Base-by-base conservation (phyloP, 345 rosid genomes). In the Boechera divaricarpa region DNA sequence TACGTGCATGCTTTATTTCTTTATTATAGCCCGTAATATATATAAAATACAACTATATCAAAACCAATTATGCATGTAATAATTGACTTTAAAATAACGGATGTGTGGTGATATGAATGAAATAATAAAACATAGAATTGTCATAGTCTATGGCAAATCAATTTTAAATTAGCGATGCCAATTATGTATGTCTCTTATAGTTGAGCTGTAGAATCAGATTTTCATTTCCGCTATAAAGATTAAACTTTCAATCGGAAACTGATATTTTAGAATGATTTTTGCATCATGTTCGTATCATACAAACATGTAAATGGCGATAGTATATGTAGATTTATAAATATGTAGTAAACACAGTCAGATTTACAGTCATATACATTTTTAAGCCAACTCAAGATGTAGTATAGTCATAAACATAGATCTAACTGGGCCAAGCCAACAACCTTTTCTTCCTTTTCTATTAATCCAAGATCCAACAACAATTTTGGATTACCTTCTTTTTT, bases 1-100 rank as follows among this genome's bases (percentile, higher is more conserved):
- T 72, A 78, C 69, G 72, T 79, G 59, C 74, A 54, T 73, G 78
- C 74, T 67, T 79, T 79, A 52, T 67, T 73, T 60, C 44, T 79
- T 79, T 72, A 72, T 64, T 16, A 56, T 56, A 55, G 2, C n/a
- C 36, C 42, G 9, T 29, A 29, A 59, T 31, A 76, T 32, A 60
- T 28, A 28, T 28, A 69, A 60, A 69, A 42, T 38, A 67, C 48
- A 49, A 59, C 24, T 35, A 69, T 3, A 18, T 61, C 38, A 10
- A 44, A 69, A 56, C 67, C 45, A 77, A 64, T 76, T 28, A 77
- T 71, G 60, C 53, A 64, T 26, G 33, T 55, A 55, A 63, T 70
- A 44, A 77, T 54, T 76, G 61, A 75, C 3, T 31, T 45, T 5
- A 10, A 13, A 28, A 32, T 5, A n/a, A 31, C 28, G 15, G 21